Percentiles rank a stretch among this genome's conserved stretches.
Conservation (phyloP, 129 eudicot species). For the sunflower (Helianthus annuus) region DNA sequence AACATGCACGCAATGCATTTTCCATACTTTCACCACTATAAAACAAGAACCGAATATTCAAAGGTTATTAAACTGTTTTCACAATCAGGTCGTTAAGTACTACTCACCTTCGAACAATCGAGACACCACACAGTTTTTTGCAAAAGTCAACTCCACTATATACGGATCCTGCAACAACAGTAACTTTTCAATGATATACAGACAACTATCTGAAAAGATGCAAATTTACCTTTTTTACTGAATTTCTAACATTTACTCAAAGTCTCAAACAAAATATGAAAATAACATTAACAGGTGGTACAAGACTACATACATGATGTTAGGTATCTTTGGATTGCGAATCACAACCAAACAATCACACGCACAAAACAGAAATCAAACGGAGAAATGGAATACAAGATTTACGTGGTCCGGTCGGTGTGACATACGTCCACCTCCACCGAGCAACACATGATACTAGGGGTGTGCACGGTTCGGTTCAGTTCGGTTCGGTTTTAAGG, state of each 20-base stretch:
- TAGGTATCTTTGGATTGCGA: too few species aligned
- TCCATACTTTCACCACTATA: constrained; percentile 98
- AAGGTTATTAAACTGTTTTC: constrained; percentile 9
- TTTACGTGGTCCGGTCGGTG: too few species aligned
- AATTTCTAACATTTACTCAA: background rate
- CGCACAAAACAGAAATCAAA: too few species aligned
- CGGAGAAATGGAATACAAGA: too few species aligned
- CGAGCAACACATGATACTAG: too few species aligned
- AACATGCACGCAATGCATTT: constrained; percentile 95
- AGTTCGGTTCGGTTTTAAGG: too few species aligned
- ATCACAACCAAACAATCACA: too few species aligned
- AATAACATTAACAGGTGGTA: background rate
- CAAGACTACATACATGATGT: background rate
- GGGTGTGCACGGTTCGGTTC: too few species aligned
- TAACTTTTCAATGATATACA: constrained; percentile 14
- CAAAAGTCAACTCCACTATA: constrained; percentile 98
- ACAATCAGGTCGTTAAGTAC: constrained; percentile 3
- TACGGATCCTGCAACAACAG: constrained; percentile 64
- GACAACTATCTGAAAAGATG: background rate
- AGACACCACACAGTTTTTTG: constrained; percentile 95
- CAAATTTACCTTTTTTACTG: constrained; percentile 11
- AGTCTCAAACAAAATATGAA: too few species aligned
- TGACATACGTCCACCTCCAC: too few species aligned
- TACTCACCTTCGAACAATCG: constrained; percentile 93
- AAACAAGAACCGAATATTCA: constrained; percentile 9